These are phyloP conservation scores for Podospora fimiseda DNA, from an alignment of 495 filamentous ascomycete genomes.

Conservation along the genomic window DNA sequence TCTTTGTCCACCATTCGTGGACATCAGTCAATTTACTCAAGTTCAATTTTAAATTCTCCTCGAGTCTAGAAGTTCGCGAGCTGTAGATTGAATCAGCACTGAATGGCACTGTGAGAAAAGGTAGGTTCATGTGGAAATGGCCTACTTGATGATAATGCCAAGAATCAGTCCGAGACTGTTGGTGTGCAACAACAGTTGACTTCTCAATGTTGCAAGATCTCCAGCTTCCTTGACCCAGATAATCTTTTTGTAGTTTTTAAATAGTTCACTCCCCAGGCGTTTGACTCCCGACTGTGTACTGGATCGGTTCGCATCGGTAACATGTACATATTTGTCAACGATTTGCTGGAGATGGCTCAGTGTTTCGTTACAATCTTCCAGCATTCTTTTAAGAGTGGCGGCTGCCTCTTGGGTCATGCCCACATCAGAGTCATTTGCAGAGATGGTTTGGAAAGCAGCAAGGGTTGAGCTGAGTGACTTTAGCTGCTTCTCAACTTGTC, in stretches of 20 bases:
- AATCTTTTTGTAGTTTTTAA: slow-evolving; percentile 16
- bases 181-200: slow-evolving; percentile 14
- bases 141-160: slow-evolving; percentile 13
- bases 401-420: not conserved
- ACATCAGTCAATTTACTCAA: slow-evolving; percentile 2
- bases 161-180: slow-evolving; percentile 14
- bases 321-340: slow-evolving; percentile 6
- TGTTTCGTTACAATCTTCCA: slow-evolving; percentile 9
- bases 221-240: slow-evolving; percentile 15
- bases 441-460: slow-evolving; percentile 3
- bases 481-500: slow-evolving; percentile 18
- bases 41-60: not conserved
- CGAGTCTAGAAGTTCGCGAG: slow-evolving; percentile 6
- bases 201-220: slow-evolving; percentile 12
- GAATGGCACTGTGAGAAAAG: not conserved
- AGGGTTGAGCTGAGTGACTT: slow-evolving; percentile 15
- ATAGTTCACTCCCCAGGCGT: slow-evolving; percentile 9
- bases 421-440: not conserved
- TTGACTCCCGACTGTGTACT: slow-evolving; percentile 3
- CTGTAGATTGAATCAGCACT: not conserved
- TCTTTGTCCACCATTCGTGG: slow-evolving; percentile 8
- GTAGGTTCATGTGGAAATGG: too few species aligned
- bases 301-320: not conserved
- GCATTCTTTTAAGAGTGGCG: slow-evolving; percentile 5
- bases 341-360: slow-evolving; percentile 16